Conservation (phyloP, 1,284 basidiomycete genomes). For the Marasmius oreades region DNA sequence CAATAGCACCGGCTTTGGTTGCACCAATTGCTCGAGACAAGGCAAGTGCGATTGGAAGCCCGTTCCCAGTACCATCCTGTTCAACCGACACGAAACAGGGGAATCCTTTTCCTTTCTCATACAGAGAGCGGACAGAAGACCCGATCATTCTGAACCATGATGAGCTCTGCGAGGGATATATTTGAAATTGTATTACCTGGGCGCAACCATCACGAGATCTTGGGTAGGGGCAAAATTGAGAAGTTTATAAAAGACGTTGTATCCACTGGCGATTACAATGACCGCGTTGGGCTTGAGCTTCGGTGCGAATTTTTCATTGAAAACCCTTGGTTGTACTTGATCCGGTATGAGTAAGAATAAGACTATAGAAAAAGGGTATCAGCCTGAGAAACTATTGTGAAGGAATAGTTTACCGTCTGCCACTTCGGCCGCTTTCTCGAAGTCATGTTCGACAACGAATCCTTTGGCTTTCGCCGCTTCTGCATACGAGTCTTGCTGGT, state of each 20-base stretch:
- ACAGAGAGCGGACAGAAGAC: slow-evolving; percentile 59
- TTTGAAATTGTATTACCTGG: slow-evolving; percentile 37
- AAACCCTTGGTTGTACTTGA: slow-evolving; percentile 59
- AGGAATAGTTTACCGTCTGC: slow-evolving; percentile 43
- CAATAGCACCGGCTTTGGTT: slow-evolving; percentile 63
- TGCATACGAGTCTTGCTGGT: slow-evolving; percentile 55
- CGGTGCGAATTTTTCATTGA: slow-evolving; percentile 52
- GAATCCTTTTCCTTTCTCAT: slow-evolving; percentile 57
- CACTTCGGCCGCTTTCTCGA: slow-evolving; percentile 48
- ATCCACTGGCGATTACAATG: slow-evolving; percentile 61
- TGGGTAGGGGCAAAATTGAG: slow-evolving; percentile 52
- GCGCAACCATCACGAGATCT: slow-evolving; percentile 65
- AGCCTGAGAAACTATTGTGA: neutral
- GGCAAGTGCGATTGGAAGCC: slow-evolving; percentile 45
- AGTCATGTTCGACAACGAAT: slow-evolving; percentile 56
- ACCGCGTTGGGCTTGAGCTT: slow-evolving; percentile 45
- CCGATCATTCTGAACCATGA: slow-evolving; percentile 51
- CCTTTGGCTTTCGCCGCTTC: slow-evolving; percentile 53
- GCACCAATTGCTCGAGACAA: slow-evolving; percentile 58
- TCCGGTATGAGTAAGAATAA: slow-evolving; percentile 62
- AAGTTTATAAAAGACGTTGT: slow-evolving; percentile 62
- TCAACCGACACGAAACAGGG: slow-evolving; percentile 66
- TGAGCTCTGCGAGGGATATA: neutral
- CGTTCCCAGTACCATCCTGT: slow-evolving; percentile 55
- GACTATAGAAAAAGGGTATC: slow-evolving; percentile 30